Base-by-base conservation (phyloP, 371 early-diverging fungal genomes). In the Apophysomyces sp. region DNA sequence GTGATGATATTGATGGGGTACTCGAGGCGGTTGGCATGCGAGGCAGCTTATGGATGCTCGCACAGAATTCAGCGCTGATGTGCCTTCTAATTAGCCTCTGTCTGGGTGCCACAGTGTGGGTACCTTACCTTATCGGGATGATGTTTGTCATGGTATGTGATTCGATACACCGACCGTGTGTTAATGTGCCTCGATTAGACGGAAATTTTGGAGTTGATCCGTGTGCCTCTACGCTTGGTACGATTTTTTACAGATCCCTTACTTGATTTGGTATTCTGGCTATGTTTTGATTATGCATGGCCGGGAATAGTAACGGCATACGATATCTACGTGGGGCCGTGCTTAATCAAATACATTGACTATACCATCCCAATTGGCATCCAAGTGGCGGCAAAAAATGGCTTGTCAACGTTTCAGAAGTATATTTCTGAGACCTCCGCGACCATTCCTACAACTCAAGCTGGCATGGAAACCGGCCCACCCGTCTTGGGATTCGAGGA, bases 21-120 rank as follows among this genome's bases (percentile, higher is more conserved):
- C 72, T 96, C 32, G 96, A 94, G 59, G 88, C 92, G 4, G 80
- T 96, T 52, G 97, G 97, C 5, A 86, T 96, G 72, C 84, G 88
- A 9, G 97, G 96, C 0, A 89, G 92, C 6, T 62, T 88, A 12
- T 76, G 83, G 62, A 73, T 84, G 54, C 64, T 93, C 0, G 56
- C 88, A 18, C 89, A 94, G 67, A 93, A 93, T 70, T 87, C 89
- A 18, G 70, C 86, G 11, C 72, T 94, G 26, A 91, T 93, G 61
- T 63, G 86, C 12, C 61, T 92, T 3, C 69, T 95, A 62, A 87
- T 95, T 53, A 71, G 83, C 18, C 65, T 86, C 52, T 86, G 89
- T 53, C 67, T 95, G 41, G 86, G 86, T 29, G 69, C 81, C n/a
- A 83, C 91, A 3, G 77, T 89, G 1, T 91, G 92, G 91, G 59